phyloP scores from a whole-genome alignment of 495 filamentous ascomycete genomes.

The Pyrenopolyporus hunteri region DNA sequence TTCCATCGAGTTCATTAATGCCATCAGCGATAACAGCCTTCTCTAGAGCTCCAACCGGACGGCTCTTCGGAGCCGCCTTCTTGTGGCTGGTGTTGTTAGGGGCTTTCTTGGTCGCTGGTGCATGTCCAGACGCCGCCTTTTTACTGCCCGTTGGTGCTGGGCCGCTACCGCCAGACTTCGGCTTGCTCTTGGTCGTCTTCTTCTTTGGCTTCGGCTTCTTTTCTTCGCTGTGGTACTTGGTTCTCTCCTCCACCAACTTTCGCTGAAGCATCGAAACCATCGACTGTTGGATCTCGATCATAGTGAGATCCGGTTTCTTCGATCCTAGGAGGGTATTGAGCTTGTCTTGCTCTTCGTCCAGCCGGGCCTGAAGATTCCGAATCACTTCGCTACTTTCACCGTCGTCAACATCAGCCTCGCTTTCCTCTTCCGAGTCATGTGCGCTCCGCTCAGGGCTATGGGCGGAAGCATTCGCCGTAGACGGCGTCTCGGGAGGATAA shows the following conservation, averaged over 20 bases:
- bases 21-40: conserved; percentile 86
- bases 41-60: conserved; percentile 70
- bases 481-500: conserved; percentile 62
- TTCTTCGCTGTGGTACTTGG: conserved; percentile 50
- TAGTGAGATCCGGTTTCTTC: conserved; percentile 67
- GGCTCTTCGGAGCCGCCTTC: conserved; percentile 58
- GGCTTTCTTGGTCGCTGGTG: conserved; percentile 55
- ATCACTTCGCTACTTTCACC: conserved; percentile 41
- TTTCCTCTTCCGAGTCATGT: conserved; percentile 64
- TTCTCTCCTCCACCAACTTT: conserved; percentile 56
- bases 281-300: conserved; percentile 61
- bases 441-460: conserved; percentile 53
- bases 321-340: conserved; percentile 70
- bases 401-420: conserved; percentile 46
- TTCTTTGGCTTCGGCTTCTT: conserved; percentile 49
- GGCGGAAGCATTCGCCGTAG: conserved; percentile 46
- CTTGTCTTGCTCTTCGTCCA: conserved; percentile 65
- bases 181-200: conserved; percentile 44
- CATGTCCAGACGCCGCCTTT: conserved; percentile 42
- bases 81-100: conserved; percentile 51
- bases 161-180: conserved; percentile 33
- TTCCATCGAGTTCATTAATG: conserved; percentile 74
- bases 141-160: conserved; percentile 27
- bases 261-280: conserved; percentile 56
- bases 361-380: conserved; percentile 43